Evolutionary conservation across 1,139 yeast species (phyloP).

Genomic region (Lodderomyces margitis): DNA sequence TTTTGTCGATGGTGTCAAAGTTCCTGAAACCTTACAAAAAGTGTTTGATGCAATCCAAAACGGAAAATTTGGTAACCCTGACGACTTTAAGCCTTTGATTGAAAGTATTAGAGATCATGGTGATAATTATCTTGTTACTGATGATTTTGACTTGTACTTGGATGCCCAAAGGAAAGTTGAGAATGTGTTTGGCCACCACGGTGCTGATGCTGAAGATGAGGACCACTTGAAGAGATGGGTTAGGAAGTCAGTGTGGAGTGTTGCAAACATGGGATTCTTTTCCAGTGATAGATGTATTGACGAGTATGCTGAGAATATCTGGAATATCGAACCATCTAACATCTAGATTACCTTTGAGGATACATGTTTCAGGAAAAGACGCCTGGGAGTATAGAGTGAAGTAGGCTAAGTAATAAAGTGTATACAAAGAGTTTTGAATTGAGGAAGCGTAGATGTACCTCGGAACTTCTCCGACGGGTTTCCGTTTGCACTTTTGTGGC

Average conservation of each 20-base stretch:
- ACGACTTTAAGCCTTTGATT: conserved; percentile 65
- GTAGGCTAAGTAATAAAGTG: not conserved
- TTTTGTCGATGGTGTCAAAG: conserved; percentile 52
- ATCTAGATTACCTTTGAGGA: conserved; percentile 3
- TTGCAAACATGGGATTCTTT: conserved; percentile 94
- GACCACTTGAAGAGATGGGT: conserved; percentile 70
- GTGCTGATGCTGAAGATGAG: conserved; percentile 40
- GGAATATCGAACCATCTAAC: conserved; percentile 77
- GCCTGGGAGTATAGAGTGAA: not conserved
- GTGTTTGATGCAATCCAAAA: conserved; percentile 70
- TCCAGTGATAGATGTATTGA: conserved; percentile 87
- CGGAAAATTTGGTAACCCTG: conserved; percentile 70
- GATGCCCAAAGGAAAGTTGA: conserved; percentile 80
- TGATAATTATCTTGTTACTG: conserved; percentile 82
- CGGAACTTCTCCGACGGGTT: too few species aligned
- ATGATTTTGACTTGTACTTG: conserved; percentile 83
- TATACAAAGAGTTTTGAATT: too few species aligned
- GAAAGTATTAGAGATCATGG: conserved; percentile 73
- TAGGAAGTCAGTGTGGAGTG: conserved; percentile 71
- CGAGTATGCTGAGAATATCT: conserved; percentile 89
- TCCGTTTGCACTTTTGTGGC: too few species aligned
- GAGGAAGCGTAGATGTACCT: too few species aligned
- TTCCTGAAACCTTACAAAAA: conserved; percentile 54
- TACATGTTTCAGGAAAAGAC: not conserved
- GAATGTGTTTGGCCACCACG: conserved; percentile 56